Evolutionary conservation across 179 eudicot genomes (phyloP).

Genomic region (Amaranthus tricolor): DNA sequence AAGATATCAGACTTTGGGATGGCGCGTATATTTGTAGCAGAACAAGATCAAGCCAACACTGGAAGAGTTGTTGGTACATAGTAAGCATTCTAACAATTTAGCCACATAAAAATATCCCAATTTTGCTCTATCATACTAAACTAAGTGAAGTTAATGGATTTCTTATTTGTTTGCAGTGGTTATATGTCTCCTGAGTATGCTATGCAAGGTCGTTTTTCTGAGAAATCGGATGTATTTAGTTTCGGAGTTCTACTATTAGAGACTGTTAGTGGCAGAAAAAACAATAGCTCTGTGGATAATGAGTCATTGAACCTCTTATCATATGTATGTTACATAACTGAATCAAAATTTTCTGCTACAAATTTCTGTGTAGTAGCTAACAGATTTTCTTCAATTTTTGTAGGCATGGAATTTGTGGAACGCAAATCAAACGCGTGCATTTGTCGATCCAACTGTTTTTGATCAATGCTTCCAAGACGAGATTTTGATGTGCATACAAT

Average conservation of each 20-base stretch:
- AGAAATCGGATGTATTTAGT: too few species aligned
- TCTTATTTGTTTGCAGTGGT: constrained; percentile 36
- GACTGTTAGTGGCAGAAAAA: constrained; percentile 27
- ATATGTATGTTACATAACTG: not conserved
- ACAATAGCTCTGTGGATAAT: constrained; percentile 35
- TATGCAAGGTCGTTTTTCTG: too few species aligned
- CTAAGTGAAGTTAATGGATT: too few species aligned
- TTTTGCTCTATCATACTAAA: too few species aligned
- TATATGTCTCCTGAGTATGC: too few species aligned
- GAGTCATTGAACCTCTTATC: constrained; percentile 25
- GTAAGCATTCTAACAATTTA: constrained; percentile 30
- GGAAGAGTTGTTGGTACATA: constrained; percentile 51
- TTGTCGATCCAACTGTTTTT: too few species aligned
- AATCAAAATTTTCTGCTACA: constrained; percentile 14
- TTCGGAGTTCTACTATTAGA: too few species aligned
- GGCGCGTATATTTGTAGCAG: constrained; percentile 49
- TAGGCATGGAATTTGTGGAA: too few species aligned
- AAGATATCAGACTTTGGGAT: constrained; percentile 61
- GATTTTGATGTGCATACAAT: too few species aligned
- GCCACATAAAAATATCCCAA: not conserved
- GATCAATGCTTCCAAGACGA: too few species aligned
- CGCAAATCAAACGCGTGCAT: too few species aligned
- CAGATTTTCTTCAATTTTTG: not conserved
- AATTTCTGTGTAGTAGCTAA: constrained; percentile 15
- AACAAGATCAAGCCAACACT: constrained; percentile 40